Evolutionary conservation across 2,329 filamentous ascomycete genomes (phyloP).

Genomic region (Metarhizium robertsii): DNA sequence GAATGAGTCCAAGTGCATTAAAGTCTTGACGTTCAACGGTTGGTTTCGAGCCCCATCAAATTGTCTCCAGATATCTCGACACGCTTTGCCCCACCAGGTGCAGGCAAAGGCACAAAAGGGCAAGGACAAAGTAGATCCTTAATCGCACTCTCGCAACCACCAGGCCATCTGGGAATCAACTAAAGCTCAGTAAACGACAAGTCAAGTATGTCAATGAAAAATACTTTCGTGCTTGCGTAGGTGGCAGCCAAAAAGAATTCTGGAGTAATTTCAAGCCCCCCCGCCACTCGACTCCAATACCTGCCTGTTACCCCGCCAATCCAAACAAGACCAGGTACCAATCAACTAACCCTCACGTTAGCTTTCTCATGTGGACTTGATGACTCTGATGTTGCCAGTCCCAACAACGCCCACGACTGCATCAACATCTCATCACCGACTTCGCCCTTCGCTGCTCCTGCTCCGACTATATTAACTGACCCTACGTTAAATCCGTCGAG

Average conservation of each 20-base stretch:
- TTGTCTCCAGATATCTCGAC: not conserved
- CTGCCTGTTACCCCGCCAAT: constrained; percentile 30
- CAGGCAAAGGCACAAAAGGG: not conserved
- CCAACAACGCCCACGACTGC: not conserved
- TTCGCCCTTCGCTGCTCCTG: not conserved
- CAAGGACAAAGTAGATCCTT: not conserved
- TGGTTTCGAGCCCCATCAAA: not conserved
- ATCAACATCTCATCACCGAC: not conserved
- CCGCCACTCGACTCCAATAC: not conserved
- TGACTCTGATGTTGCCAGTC: constrained; percentile 2
- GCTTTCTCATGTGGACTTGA: not conserved
- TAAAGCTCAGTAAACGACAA: too few relatives aligned
- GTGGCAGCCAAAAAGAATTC: too few relatives aligned
- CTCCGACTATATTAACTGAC: not conserved
- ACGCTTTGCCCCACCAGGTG: not conserved
- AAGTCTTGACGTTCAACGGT: not conserved
- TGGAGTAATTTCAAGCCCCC: not conserved
- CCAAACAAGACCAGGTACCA: not conserved
- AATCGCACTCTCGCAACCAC: too few relatives aligned
- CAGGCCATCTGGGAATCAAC: too few relatives aligned
- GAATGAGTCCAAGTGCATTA: not conserved
- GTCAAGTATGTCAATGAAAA: too few relatives aligned
- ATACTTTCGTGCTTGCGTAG: too few relatives aligned
- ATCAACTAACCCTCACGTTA: constrained; percentile 2
- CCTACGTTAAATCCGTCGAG: not conserved